Conservation (phyloP, 805 yeast species). For the Candida maris region DNA sequence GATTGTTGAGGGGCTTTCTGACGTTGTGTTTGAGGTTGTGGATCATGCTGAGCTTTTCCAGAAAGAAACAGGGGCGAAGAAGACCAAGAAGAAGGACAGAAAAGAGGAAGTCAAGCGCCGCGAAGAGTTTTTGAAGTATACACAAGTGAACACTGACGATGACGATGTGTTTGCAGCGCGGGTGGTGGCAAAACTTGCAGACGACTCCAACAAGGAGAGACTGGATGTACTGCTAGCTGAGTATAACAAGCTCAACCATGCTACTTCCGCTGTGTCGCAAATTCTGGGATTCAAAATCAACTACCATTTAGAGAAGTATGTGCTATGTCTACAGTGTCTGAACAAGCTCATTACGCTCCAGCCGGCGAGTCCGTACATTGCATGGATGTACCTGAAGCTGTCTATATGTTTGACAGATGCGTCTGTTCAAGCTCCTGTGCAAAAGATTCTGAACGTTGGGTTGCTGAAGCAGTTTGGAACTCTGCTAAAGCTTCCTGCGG, state of each 20-base stretch:
- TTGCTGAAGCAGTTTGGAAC: constrained; percentile 19
- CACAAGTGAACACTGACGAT: constrained; percentile 39
- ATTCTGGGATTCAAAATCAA: constrained; percentile 35
- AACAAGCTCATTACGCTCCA: constrained; percentile 28
- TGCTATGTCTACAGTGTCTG: constrained; percentile 42
- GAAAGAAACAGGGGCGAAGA: constrained; percentile 19
- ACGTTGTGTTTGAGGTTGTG: constrained; percentile 46
- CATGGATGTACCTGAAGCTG: constrained; percentile 17
- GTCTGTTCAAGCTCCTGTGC: constrained; percentile 18
- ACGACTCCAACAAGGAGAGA: constrained; percentile 32
- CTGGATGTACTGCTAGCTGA: constrained; percentile 39
- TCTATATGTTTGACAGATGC: constrained; percentile 9
- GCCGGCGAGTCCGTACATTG: constrained; percentile 17
- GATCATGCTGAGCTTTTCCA: constrained; percentile 24
- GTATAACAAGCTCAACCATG: constrained; percentile 36
- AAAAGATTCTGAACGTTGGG: constrained; percentile 24
- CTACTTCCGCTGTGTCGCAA: constrained; percentile 27
- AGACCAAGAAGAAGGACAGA: constrained; percentile 48
- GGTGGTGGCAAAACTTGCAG: constrained; percentile 25
- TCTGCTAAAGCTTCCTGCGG: constrained; percentile 9
- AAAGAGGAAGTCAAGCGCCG: constrained; percentile 53
- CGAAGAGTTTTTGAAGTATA: constrained; percentile 47
- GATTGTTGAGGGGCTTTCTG: constrained; percentile 61
- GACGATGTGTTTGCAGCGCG: constrained; percentile 58
- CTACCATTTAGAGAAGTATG: constrained; percentile 37